These are phyloP conservation scores for Zygnema cylindricum DNA, from an alignment of 139 green algal genomes.

Conservation along the genomic window DNA sequence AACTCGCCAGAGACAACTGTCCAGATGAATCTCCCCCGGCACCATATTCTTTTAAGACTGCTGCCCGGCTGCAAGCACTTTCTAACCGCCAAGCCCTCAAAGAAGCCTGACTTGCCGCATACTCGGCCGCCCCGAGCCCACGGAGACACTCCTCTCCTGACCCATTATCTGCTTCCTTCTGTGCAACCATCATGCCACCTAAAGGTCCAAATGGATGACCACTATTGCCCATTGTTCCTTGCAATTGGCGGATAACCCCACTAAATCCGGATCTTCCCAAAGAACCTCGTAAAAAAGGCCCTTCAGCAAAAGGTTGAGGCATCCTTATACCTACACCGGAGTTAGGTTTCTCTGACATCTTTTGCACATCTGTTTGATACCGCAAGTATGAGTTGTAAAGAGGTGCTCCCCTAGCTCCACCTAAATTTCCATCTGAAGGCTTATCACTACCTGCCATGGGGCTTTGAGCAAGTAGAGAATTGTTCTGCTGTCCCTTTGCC, in stretches of 20 bases:
- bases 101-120: neutral
- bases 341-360: neutral
- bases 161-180: neutral
- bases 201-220: neutral
- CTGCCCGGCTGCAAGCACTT: neutral
- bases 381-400: neutral
- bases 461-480: neutral
- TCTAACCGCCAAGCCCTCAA: constrained; percentile 20
- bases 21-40: neutral
- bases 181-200: neutral
- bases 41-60: neutral
- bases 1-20: neutral
- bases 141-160: neutral
- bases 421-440: neutral
- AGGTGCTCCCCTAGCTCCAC: neutral
- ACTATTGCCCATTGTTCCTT: neutral
- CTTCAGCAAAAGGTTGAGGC: neutral
- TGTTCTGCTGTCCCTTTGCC: neutral
- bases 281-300: neutral
- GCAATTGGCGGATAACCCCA: neutral
- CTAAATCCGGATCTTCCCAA: neutral
- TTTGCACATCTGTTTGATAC: neutral
- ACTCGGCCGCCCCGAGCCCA: neutral
- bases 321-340: neutral
- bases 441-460: neutral